These are phyloP conservation scores for Pestalotiopsis sp. DNA, from an alignment of 2,329 filamentous ascomycete genomes.

Conservation along the genomic window DNA sequence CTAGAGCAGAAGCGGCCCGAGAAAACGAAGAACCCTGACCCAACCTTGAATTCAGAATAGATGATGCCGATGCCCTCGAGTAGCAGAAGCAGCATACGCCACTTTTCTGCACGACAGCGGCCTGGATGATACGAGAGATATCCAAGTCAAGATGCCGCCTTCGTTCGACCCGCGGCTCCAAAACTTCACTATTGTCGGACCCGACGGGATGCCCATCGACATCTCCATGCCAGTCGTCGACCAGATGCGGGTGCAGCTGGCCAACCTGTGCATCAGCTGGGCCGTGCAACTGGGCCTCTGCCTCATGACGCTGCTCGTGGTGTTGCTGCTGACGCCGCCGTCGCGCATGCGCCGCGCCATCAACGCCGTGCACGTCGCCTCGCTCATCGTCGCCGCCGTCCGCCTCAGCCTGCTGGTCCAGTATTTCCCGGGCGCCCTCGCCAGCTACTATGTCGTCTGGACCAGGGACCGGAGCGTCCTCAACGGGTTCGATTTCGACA, in stretches of 20 bases:
- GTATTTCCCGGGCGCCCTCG: conserved; percentile 62
- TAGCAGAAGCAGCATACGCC: not conserved
- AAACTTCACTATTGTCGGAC: conserved; percentile 24
- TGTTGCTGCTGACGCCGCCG: conserved; percentile 66
- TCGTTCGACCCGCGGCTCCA: conserved; percentile 22
- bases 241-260: conserved; percentile 22
- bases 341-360: conserved; percentile 65
- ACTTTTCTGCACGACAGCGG: not conserved
- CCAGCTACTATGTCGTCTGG: conserved; percentile 62
- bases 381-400: conserved; percentile 60
- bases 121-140: not conserved
- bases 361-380: conserved; percentile 64
- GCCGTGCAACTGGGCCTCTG: conserved; percentile 70
- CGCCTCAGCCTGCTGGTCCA: conserved; percentile 58
- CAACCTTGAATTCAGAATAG: not conserved
- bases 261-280: conserved; percentile 59
- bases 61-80: not conserved
- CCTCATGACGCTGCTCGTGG: conserved; percentile 62
- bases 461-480: conserved; percentile 54
- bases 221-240: conserved; percentile 24
- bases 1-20: not conserved
- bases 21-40: not conserved
- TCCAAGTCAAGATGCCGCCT: not conserved
- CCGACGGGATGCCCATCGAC: conserved; percentile 15
- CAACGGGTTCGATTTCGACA: conserved; percentile 33